A percentile compares a stretch with the other conserved stretches of the same genome.
Conservation (phyloP, 2,329 filamentous ascomycete species). For the Hypoxylon sp. region DNA sequence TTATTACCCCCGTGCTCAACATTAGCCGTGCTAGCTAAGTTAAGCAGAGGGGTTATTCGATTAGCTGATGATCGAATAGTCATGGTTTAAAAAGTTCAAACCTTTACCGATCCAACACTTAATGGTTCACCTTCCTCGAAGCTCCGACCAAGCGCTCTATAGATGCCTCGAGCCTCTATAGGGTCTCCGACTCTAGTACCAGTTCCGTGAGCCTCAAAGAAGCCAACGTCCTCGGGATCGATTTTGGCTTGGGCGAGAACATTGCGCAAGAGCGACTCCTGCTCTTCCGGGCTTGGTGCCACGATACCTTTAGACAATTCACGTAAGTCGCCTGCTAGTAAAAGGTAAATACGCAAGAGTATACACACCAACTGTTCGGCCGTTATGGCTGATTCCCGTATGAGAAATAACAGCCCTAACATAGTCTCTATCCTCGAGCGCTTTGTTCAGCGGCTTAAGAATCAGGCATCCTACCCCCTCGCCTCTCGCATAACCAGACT, state of each 20-base stretch:
- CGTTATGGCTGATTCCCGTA: slow-evolving; percentile 44
- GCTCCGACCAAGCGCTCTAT: slow-evolving; percentile 33
- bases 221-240: slow-evolving; percentile 38
- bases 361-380: slow-evolving; percentile 42
- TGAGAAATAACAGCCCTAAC: slow-evolving; percentile 42
- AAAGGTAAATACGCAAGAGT: neutral
- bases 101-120: slow-evolving; percentile 34
- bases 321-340: slow-evolving; percentile 14
- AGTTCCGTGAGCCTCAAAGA: slow-evolving; percentile 45
- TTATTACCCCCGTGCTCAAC: slow-evolving; percentile 12
- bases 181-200: slow-evolving; percentile 43
- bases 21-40: neutral
- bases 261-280: slow-evolving; percentile 38
- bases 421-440: slow-evolving; percentile 40
- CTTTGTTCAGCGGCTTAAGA: slow-evolving; percentile 42
- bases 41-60: neutral
- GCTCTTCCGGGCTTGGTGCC: slow-evolving; percentile 42
- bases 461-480: slow-evolving; percentile 44
- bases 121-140: slow-evolving; percentile 28
- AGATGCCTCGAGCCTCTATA: slow-evolving; percentile 43
- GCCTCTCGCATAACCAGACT: slow-evolving; percentile 44
- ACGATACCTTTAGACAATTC: slow-evolving; percentile 36
- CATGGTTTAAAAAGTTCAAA: neutral
- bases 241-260: slow-evolving; percentile 41
- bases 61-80: neutral